Base-by-base conservation (phyloP, 805 yeast genomes). In the Danielia reshetovae region DNA sequence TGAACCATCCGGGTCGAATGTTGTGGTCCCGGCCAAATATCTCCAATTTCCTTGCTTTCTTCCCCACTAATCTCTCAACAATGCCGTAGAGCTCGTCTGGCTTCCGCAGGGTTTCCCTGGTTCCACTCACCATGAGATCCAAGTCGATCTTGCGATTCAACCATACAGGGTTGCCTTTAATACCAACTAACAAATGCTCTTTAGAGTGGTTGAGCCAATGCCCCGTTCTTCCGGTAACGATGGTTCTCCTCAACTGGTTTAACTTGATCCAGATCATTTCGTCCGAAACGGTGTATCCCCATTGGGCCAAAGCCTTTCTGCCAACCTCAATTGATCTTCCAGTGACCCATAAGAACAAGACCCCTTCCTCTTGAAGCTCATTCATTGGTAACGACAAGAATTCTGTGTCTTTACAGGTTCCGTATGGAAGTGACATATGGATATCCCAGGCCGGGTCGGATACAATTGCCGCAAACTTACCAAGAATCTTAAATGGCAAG, bases 361-460 rank as follows among this genome's bases (percentile, higher is more conserved):
- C 62, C 0, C 97, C 97, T 51, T 86, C 95, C 35, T 78, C 81
- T 54, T 88, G 97, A 23, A 89, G 66, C 29, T 71, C 60, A 24
- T 74, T 71, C 56, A 89, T 70, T 18, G 85, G 81, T 16, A 89
- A 63, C 8, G 75, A 67, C 32, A 81, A 58, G 24, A 89, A 63
- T 46, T 86, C 96, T 2, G 76, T 72, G 53, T 85, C 95, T 38
- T 82, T 81, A 54, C 86, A 79, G 2, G 86, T 78, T 9, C 86
- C 85, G 55, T 82, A 80, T 4, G 87, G 87, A 39, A 77, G 57
- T 36, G 84, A 82, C 89, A 85, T 88, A 60, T 89, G 96, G 43
- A 89, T 89, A 45, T 87, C 89, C 97, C 97, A 89, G 6, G 96
- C 93, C 3, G 96, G 96, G 57, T 89, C 97, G 0, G 95, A 90